Conservation (phyloP, 345 rosid species). For the Anacardium occidentale region DNA sequence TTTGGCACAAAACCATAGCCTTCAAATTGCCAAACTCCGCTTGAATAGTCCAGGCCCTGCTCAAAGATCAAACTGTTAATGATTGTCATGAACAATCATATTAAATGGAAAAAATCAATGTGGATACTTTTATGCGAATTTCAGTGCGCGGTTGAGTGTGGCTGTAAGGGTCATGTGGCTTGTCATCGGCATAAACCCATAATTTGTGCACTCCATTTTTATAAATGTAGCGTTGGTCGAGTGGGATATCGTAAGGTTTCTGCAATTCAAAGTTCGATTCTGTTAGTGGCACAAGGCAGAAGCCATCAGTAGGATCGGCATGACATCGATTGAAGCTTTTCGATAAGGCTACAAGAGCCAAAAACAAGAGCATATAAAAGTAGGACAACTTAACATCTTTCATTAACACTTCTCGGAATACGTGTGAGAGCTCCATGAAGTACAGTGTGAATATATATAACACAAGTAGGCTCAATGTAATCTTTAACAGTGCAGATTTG, state of each 20-base stretch:
- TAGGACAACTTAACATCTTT: neutral
- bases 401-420: neutral
- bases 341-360: neutral
- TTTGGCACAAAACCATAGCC: slow-evolving; percentile 42
- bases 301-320: slow-evolving; percentile 37
- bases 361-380: neutral
- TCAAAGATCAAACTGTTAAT: neutral
- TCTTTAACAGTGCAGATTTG: neutral
- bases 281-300: slow-evolving; percentile 24
- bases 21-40: slow-evolving; percentile 48
- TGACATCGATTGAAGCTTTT: neutral
- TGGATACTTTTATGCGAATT: slow-evolving; percentile 29
- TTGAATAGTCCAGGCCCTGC: slow-evolving; percentile 38
- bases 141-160: slow-evolving; percentile 41
- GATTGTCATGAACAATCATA: too few relatives aligned
- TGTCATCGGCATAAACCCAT: slow-evolving; percentile 47
- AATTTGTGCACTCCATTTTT: slow-evolving; percentile 27
- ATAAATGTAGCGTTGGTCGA: slow-evolving; percentile 32
- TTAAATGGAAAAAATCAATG: neutral
- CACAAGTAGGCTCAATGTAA: neutral
- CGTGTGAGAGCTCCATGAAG: neutral
- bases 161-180: slow-evolving; percentile 37
- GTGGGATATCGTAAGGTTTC: slow-evolving; percentile 33
- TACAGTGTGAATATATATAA: neutral
- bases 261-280: slow-evolving; percentile 29